Conservation (phyloP, 2,329 filamentous ascomycete genomes). For the Calycina herbarum region DNA sequence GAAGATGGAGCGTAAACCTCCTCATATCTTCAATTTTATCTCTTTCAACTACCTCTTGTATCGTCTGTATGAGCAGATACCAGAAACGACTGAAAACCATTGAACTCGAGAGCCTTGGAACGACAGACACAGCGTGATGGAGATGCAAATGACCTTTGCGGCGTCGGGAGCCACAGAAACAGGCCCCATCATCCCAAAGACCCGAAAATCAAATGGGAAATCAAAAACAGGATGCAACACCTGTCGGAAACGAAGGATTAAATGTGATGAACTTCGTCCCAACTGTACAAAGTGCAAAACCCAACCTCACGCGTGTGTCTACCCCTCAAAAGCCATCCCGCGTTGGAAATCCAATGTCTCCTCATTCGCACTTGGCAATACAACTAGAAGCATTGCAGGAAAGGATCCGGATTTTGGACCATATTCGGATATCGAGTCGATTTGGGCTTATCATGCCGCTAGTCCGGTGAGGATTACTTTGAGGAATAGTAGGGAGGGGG, state of each 20-base stretch:
- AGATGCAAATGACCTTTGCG: too few relatives aligned
- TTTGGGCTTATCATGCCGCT: neutral
- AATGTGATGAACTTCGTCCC: constrained; percentile 15
- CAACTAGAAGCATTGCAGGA: neutral
- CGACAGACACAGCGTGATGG: too few relatives aligned
- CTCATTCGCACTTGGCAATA: neutral
- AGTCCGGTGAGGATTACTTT: neutral
- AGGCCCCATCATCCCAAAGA: neutral
- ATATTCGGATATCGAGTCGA: neutral
- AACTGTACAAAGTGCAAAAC: constrained; percentile 8
- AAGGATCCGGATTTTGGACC: neutral
- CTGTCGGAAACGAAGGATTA: constrained; percentile 22
- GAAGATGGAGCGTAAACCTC: too few relatives aligned
- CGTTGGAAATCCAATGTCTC: constrained; percentile 10
- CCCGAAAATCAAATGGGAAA: constrained; percentile 19
- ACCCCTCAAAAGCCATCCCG: neutral
- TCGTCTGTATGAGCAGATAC: too few relatives aligned
- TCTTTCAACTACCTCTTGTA: too few relatives aligned
- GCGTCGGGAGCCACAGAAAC: too few relatives aligned
- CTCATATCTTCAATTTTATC: too few relatives aligned
- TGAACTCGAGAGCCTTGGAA: too few relatives aligned
- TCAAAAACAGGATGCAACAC: constrained; percentile 20
- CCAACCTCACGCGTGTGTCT: constrained; percentile 11
- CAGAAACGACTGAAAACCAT: too few relatives aligned
- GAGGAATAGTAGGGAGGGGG: neutral